Evolutionary conservation across 352 stramenopile species (phyloP).

Genomic region (Phytophthora pseudosyringae): DNA sequence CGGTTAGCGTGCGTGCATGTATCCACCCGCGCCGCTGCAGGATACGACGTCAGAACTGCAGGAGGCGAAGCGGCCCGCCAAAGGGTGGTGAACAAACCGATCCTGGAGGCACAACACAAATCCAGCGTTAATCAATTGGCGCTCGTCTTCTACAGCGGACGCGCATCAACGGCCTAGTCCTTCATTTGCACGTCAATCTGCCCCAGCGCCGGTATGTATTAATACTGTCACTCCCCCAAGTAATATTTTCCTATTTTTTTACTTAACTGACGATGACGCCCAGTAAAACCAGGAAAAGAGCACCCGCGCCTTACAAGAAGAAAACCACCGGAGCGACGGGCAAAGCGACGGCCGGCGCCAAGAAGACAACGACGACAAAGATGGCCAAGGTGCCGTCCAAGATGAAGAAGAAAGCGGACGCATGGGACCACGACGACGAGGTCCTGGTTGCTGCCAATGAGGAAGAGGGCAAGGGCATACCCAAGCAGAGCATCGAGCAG

Average conservation of each 20-base stretch:
- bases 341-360: conserved; percentile 31
- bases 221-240: too few species aligned
- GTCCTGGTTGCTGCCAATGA: conserved; percentile 1
- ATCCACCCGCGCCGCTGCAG: not conserved
- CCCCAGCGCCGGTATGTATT: not conserved
- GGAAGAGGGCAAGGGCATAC: conserved; percentile 21
- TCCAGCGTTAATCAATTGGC: conserved; percentile 3
- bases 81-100: not conserved
- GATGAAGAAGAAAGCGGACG: conserved; percentile 59
- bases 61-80: not conserved
- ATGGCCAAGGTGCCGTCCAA: conserved; percentile 43
- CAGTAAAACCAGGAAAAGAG: conserved; percentile 31
- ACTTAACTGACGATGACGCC: conserved; percentile 22
- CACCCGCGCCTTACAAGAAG: conserved; percentile 29
- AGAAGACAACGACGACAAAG: conserved; percentile 45
- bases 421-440: conserved; percentile 54
- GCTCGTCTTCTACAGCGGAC: not conserved
- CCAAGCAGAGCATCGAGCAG: conserved; percentile 84
- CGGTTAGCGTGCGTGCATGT: not conserved
- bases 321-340: conserved; percentile 36
- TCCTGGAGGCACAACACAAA: not conserved
- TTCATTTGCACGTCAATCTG: not conserved
- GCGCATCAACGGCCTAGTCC: not conserved
- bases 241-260: too few species aligned
- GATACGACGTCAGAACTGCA: conserved; percentile 20